Conservation (phyloP, 225 moss, liverwort and hornwort species). For the Physcomitrellopsis africana region DNA sequence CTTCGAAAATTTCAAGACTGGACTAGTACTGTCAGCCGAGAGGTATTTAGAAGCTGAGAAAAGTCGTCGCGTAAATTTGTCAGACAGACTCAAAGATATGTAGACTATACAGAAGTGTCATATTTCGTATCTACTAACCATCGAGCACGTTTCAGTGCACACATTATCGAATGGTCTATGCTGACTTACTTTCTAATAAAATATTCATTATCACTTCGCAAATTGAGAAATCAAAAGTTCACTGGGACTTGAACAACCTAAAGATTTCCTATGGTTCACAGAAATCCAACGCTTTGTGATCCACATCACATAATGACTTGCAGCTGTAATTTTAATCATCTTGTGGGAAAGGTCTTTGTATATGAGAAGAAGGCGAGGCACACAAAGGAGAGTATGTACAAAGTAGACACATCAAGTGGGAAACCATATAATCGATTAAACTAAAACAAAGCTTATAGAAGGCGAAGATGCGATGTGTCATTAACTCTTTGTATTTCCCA, state of each 20-base stretch:
- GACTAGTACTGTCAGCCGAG: too few relatives aligned
- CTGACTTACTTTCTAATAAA: conserved; percentile 21
- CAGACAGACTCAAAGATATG: too few relatives aligned
- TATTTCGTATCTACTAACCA: not conserved
- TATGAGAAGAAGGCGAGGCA: not conserved
- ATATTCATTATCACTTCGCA: not conserved
- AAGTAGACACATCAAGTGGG: not conserved
- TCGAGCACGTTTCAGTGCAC: not conserved
- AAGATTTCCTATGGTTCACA: too few relatives aligned
- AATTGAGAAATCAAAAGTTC: not conserved
- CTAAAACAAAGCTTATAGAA: conserved; percentile 34
- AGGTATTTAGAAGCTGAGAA: too few relatives aligned
- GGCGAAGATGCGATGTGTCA: conserved; percentile 73
- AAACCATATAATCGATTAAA: too few relatives aligned
- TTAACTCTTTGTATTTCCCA: conserved; percentile 74
- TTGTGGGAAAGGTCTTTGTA: not conserved
- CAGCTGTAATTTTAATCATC: not conserved
- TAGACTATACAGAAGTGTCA: too few relatives aligned
- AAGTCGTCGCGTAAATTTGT: too few relatives aligned
- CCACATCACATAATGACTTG: not conserved
- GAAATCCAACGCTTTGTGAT: too few relatives aligned
- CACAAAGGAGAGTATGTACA: not conserved
- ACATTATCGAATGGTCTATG: conserved; percentile 20
- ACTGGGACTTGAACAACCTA: too few relatives aligned
- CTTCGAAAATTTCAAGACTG: too few relatives aligned